Conservation (phyloP, 768 basidiomycete genomes). For the Amanita subjunquillea region DNA sequence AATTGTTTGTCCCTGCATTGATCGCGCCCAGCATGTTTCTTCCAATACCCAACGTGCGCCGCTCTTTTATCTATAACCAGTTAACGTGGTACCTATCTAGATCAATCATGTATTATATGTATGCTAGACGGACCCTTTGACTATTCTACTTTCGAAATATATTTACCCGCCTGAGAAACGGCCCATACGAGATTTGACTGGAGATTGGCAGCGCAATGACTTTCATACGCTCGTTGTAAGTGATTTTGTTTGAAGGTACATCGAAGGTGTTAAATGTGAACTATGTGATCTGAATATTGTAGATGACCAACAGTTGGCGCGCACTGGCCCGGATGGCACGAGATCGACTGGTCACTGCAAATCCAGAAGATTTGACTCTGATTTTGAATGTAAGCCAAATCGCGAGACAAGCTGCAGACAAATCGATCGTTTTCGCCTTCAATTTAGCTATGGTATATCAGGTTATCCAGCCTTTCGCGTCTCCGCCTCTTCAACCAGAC, state of each 20-base stretch:
- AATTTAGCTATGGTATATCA: slow-evolving; percentile 72
- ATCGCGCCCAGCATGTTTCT: slow-evolving; percentile 72
- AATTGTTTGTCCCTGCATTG: slow-evolving; percentile 59
- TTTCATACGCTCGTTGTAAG: slow-evolving; percentile 76
- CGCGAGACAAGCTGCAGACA: not conserved
- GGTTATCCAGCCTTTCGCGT: slow-evolving; percentile 67
- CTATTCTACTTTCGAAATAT: slow-evolving; percentile 75
- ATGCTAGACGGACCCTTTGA: slow-evolving; percentile 76
- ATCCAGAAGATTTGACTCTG: slow-evolving; percentile 55
- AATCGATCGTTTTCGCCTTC: not conserved
- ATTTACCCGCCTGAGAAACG: slow-evolving; percentile 67
- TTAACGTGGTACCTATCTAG: slow-evolving; percentile 56
- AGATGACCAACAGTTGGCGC: slow-evolving; percentile 90
- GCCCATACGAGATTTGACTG: slow-evolving; percentile 61
- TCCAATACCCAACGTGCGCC: slow-evolving; percentile 84
- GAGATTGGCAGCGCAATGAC: slow-evolving; percentile 65
- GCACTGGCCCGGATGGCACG: slow-evolving; percentile 77
- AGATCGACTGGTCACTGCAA: slow-evolving; percentile 60
- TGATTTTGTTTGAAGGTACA: slow-evolving; percentile 11
- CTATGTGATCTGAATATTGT: slow-evolving; percentile 6
- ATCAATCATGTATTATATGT: slow-evolving; percentile 34
- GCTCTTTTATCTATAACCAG: slow-evolving; percentile 32
- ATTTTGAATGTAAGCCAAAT: slow-evolving; percentile 52
- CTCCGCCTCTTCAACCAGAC: slow-evolving; percentile 81
- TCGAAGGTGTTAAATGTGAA: not conserved